Conservation (phyloP, 306 rosid species). For the Cucurbita ficifolia region DNA sequence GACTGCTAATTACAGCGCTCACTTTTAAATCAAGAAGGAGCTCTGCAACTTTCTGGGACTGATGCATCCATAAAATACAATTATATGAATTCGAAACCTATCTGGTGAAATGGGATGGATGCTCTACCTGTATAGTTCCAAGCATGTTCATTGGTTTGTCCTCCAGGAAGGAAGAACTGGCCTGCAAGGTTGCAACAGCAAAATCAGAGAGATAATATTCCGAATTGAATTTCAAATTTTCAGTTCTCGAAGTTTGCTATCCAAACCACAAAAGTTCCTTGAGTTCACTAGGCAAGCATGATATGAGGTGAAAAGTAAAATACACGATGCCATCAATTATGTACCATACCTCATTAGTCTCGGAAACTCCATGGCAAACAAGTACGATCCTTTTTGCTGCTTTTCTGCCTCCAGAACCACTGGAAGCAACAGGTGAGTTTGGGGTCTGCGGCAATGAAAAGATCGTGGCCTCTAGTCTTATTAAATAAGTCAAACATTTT, state of each 20-base stretch:
- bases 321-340: not conserved
- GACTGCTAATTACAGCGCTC: slow-evolving; percentile 56
- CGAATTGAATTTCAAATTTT: not conserved
- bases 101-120: not conserved
- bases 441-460: slow-evolving; percentile 63
- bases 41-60: slow-evolving; percentile 93
- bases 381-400: slow-evolving; percentile 47
- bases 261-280: not conserved
- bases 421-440: slow-evolving; percentile 69
- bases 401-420: slow-evolving; percentile 71
- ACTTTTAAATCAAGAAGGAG: slow-evolving; percentile 75
- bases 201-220: slow-evolving; percentile 13
- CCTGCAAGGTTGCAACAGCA: slow-evolving; percentile 29
- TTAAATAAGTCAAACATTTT: not conserved
- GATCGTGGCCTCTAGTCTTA: slow-evolving; percentile 1
- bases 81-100: slow-evolving; percentile 12
- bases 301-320: not conserved
- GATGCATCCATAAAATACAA: slow-evolving; percentile 17
- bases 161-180: slow-evolving; percentile 25
- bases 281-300: not conserved
- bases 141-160: slow-evolving; percentile 71
- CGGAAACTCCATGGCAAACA: slow-evolving; percentile 65
- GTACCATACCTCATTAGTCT: slow-evolving; percentile 19
- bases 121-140: slow-evolving; percentile 69
- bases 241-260: not conserved